Evolutionary conservation across 495 filamentous ascomycete species (phyloP), one percentile per base, ranked within the genome.

Genomic region (Pseudoneurospora amorphoporcata): DNA sequence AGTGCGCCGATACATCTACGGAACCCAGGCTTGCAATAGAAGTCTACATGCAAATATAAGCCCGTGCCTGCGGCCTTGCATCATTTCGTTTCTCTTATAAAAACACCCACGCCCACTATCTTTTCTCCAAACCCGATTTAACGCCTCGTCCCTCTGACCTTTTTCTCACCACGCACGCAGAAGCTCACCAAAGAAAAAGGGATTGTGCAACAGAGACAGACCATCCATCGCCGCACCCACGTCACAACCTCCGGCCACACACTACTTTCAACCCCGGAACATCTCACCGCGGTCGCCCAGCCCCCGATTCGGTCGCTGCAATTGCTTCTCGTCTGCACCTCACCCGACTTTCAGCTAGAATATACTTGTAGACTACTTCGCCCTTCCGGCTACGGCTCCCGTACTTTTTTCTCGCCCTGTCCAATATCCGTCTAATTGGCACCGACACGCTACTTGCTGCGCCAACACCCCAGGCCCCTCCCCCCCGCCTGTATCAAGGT

Each of bases 281-380:
- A 68, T 68, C 70, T 39, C 47, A 72, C 70, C 53, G 58, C 71
- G 29, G 61, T 16, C 42, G 65, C 71, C 71, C 71, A 72, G 71
- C 71, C 71, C 68, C 71, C 71, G 41, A 69, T 68, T 72, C 58
- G 39, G 41, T 61, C 53, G 71, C 17, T 32, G 65, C 71, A 72
- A 69, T 72, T 72, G 6, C 53, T 16, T 5, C 29, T 12, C 53
- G 23, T 5, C 29, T 61, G 53, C 53, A 61, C 45, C 45, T 53
- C 45, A 35, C 53, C 29, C 53, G 29, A 32, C 53, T 4, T 17
- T 61, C 53, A 35, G 7, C 53, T 61, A 17, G 53, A 61, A 61
- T 29, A 61, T 8, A 35, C 29, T 35, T 58, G 19, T 58, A 58
- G 47, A 58, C 47, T 23, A 14, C 19, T 58, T 29, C 47, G 19